These are phyloP conservation scores for Begonia peltatifolia DNA, from an alignment of 306 rosid genomes.

Conservation along the genomic window DNA sequence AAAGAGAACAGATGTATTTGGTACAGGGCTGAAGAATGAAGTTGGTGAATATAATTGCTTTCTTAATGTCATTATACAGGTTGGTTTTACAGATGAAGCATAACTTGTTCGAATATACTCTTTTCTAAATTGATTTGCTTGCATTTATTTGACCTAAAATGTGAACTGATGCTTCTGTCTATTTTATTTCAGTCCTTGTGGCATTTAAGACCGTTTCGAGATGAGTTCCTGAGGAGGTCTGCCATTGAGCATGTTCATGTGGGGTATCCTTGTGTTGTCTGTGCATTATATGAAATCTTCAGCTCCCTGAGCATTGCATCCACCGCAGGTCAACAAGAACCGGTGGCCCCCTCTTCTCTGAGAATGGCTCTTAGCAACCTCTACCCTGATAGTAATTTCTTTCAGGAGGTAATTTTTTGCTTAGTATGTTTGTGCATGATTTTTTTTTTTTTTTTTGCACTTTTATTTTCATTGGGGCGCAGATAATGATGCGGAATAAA, in stretches of 20 bases:
- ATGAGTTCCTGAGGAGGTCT: slow-evolving; percentile 70
- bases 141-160: slow-evolving; percentile 7
- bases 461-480: neutral
- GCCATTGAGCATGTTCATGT: slow-evolving; percentile 69
- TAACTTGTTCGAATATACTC: slow-evolving; percentile 1
- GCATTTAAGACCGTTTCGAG: slow-evolving; percentile 71
- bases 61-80: slow-evolving; percentile 97
- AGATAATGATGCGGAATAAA: neutral
- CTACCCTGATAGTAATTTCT: slow-evolving; percentile 74
- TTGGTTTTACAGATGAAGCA: slow-evolving; percentile 13
- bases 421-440: neutral
- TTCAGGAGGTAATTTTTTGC: slow-evolving; percentile 66
- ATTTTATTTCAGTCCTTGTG: slow-evolving; percentile 64
- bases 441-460: neutral
- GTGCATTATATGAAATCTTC: slow-evolving; percentile 79
- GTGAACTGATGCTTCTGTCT: slow-evolving; percentile 15
- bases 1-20: slow-evolving; percentile 33
- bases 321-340: slow-evolving; percentile 48
- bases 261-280: slow-evolving; percentile 88
- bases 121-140: neutral
- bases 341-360: slow-evolving; percentile 84
- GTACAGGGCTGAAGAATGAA: slow-evolving; percentile 92
- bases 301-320: slow-evolving; percentile 57
- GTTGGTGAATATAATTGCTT: slow-evolving; percentile 99
- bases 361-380: slow-evolving; percentile 90